Evolutionary conservation across 768 basidiomycete species (phyloP).

Genomic region (Termitomyces sp.): DNA sequence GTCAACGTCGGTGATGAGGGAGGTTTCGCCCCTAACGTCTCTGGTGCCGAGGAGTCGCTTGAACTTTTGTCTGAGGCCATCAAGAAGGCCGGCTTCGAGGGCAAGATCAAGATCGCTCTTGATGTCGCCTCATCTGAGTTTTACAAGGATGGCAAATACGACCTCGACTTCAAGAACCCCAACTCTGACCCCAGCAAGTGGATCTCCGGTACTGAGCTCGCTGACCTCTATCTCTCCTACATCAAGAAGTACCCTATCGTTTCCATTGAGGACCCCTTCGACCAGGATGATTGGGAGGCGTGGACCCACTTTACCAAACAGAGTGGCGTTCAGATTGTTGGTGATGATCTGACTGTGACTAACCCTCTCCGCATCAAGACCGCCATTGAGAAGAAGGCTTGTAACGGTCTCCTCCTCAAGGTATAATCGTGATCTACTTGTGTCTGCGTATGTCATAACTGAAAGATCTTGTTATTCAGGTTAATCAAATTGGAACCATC

Average conservation of each 20-base stretch:
- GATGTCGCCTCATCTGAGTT: constrained; percentile 99
- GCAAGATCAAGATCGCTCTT: constrained; percentile 97
- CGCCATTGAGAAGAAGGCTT: constrained; percentile 99
- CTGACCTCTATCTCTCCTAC: constrained; percentile 83
- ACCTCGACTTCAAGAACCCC: constrained; percentile 98
- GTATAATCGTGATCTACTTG: constrained; percentile 19
- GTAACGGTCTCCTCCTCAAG: constrained; percentile 98
- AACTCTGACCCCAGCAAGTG: constrained; percentile 97
- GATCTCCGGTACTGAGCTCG: constrained; percentile 90
- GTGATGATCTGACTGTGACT: constrained; percentile 97
- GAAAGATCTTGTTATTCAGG: constrained; percentile 29
- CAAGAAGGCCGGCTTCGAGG: constrained; percentile 96
- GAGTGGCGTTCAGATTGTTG: constrained; percentile 84
- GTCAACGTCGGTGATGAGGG: constrained; percentile 99
- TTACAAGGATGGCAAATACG: constrained; percentile 99
- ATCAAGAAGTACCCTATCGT: constrained; percentile 94
- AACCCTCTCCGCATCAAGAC: constrained; percentile 97
- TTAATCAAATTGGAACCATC: constrained; percentile 99
- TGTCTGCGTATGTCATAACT: not conserved
- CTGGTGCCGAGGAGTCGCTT: constrained; percentile 94
- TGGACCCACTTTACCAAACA: constrained; percentile 88
- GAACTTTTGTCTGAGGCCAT: constrained; percentile 95
- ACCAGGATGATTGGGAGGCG: constrained; percentile 99
- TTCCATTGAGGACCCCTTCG: constrained; percentile 97
- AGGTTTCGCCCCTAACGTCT: constrained; percentile 98